These are phyloP conservation scores for Metarhizium robertsii DNA, from an alignment of 2,329 filamentous ascomycete species.

Conservation along the genomic window DNA sequence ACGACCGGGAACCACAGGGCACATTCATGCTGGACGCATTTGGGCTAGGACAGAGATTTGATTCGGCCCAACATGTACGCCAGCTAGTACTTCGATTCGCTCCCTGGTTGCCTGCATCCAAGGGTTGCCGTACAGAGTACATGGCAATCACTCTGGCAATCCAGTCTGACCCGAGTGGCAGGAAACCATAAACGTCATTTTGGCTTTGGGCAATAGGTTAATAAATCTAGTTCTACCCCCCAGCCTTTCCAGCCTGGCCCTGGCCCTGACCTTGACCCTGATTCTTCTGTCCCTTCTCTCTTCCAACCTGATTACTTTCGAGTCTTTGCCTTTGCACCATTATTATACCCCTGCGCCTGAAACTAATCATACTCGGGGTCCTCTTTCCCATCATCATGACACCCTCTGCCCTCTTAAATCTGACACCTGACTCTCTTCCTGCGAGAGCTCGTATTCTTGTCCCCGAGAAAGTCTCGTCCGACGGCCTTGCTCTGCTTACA, in stretches of 20 bases:
- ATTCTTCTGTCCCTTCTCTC: not conserved
- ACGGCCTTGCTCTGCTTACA: conserved; percentile 61
- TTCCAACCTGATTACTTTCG: not conserved
- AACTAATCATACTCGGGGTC: too few species aligned
- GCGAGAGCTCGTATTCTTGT: conserved; percentile 50
- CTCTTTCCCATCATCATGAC: conserved; percentile 12
- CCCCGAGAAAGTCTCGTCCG: conserved; percentile 71
- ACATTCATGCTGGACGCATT: too few species aligned
- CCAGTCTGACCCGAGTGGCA: not conserved
- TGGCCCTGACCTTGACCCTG: not conserved
- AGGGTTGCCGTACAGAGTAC: too few species aligned
- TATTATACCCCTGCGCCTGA: too few species aligned
- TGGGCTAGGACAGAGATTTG: too few species aligned
- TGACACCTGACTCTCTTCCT: conserved; percentile 2
- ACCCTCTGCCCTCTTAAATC: conserved; percentile 14
- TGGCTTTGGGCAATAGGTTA: not conserved
- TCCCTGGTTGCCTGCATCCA: too few species aligned
- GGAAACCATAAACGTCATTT: not conserved
- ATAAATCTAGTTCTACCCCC: not conserved
- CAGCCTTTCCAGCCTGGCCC: not conserved
- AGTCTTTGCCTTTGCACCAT: not conserved
- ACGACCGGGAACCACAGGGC: not conserved
- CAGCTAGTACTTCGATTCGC: too few species aligned
- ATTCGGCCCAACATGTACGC: too few species aligned
- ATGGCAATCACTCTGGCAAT: too few species aligned